Base-by-base conservation (phyloP, 352 stramenopile species). In the Phytopythium helicoides region DNA sequence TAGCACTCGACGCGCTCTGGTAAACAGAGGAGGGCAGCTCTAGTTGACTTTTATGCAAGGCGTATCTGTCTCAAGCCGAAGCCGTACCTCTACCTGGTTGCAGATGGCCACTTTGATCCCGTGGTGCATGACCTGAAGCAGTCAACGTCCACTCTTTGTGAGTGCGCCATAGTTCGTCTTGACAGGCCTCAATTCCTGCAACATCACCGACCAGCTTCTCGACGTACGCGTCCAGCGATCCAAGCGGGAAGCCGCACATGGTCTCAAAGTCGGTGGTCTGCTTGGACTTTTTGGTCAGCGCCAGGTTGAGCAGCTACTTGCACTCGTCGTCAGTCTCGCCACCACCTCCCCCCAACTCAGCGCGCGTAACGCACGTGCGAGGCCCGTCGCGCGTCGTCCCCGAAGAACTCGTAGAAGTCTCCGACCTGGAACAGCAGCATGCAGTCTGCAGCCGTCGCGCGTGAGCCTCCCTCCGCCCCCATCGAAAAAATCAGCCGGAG, bases 401-500 rank as follows among this genome's bases (percentile, higher is more conserved):
- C 75, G 42, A 92, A 92, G 56, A 92, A 86, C 60, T 92, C 82
- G 64, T 90, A 92, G 25, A 92, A 92, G 50, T 92, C 82, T 41
- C 81, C 82, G 21, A 92, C 82, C 72, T 92, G 82, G 51, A 90
- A 92, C 8, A 92, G 59, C 36, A 92, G 52, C 77, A 92, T 82
- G 48, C 81, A 92, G 58, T 88, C 81, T 92, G 44, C 25, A n/a
- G n/a, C n/a, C n/a, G n/a, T n/a, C n/a, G n/a, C n/a, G n/a, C n/a
- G n/a, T n/a, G n/a, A n/a, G n/a, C n/a, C n/a, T n/a, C n/a, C n/a
- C n/a, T n/a, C n/a, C n/a, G n/a, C n/a, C n/a, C n/a, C n/a, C n/a
- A n/a, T n/a, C n/a, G n/a, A n/a, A n/a, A n/a, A n/a, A n/a, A n/a
- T n/a, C n/a, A n/a, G n/a, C n/a, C n/a, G n/a, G n/a, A n/a, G n/a